Evolutionary conservation across 1,284 basidiomycete genomes (phyloP).

Genomic region (Malassezia globosa): DNA sequence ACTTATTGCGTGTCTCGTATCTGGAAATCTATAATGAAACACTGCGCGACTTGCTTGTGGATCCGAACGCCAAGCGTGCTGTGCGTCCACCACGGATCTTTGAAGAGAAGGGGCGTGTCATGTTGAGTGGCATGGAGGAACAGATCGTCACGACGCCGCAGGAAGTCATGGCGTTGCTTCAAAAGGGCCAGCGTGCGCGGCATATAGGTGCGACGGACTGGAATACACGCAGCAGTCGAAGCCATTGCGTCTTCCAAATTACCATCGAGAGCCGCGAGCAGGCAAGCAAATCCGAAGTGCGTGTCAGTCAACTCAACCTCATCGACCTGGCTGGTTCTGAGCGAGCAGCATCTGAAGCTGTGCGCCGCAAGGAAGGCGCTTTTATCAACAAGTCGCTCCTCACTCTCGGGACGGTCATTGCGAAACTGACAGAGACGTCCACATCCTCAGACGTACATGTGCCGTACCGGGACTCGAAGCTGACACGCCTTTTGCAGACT

Average conservation of each 20-base stretch:
- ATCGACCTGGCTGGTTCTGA: constrained; percentile 55
- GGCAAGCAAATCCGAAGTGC: constrained; percentile 20
- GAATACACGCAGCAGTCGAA: constrained; percentile 89
- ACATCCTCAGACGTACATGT: constrained; percentile 47
- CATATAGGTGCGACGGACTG: constrained; percentile 91
- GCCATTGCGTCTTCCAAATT: constrained; percentile 63
- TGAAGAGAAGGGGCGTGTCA: constrained; percentile 48
- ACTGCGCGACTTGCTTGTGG: constrained; percentile 51
- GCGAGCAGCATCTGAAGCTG: constrained; percentile 52
- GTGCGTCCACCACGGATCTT: constrained; percentile 24
- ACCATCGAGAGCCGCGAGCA: constrained; percentile 43
- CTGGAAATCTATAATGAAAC: constrained; percentile 56
- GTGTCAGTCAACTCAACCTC: constrained; percentile 49
- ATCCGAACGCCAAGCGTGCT: neutral
- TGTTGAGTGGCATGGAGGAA: constrained; percentile 51
- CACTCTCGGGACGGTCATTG: constrained; percentile 53
- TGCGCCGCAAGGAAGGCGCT: constrained; percentile 52
- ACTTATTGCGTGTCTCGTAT: constrained; percentile 53
- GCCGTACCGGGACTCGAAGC: constrained; percentile 54
- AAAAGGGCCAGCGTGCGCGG: constrained; percentile 72
- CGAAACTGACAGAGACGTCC: constrained; percentile 51
- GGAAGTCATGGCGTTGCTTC: constrained; percentile 57
- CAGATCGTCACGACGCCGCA: constrained; percentile 51
- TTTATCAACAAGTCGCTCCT: constrained; percentile 48
- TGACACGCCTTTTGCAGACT: constrained; percentile 53